Base-by-base conservation (phyloP, 2,329 filamentous ascomycete genomes). In the Cladophialophora carrionii region DNA sequence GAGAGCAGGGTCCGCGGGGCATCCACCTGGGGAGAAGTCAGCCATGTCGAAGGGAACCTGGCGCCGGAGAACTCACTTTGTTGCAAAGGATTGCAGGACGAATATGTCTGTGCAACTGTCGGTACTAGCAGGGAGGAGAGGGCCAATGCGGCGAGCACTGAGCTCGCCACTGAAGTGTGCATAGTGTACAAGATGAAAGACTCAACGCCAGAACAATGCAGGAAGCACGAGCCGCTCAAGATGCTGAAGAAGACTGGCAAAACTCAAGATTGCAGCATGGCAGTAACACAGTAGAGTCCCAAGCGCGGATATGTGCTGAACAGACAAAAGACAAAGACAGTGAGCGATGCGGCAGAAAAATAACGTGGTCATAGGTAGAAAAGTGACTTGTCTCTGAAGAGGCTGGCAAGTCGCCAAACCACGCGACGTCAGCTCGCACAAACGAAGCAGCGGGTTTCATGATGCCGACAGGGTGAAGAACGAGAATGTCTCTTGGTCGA, bases 1-100 rank as follows among this genome's bases (percentile, higher is more conserved):
- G 3, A 98, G 85, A 0, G 92, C 94, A 7, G 90, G 87, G 75
- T 97, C 82, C 59, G 90, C 76, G 5, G 90, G 85, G 73, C 94
- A 98, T 65, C 61, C 66, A 53, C 65, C 70, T 71, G 46, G 7
- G 14, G 31, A 17, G 34, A 29, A 62, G 63, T 63, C 26, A 22
- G 37, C 48, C 7, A 12, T 52, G 46, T 55, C 51, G 43, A 7
- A 34, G 9, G 24, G 4, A 34, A 17, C 10, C 24, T 6, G 3
- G 41, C 14, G 46, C 8, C 14, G 22, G 9, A 22, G 51, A 3
- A 73, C 76, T 69, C 72, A 80, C 79, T 70, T 62, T 76, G 73
- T 57, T 77, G 56, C 41, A 76, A 68, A 8, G 80, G 80, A 62
- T 82, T 79, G 71, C 80, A 82, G 62, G 75, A 69, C 2, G 78